phyloP scores from a whole-genome alignment of 108 stramenopile species.

The Schizochytrium sp. region DNA sequence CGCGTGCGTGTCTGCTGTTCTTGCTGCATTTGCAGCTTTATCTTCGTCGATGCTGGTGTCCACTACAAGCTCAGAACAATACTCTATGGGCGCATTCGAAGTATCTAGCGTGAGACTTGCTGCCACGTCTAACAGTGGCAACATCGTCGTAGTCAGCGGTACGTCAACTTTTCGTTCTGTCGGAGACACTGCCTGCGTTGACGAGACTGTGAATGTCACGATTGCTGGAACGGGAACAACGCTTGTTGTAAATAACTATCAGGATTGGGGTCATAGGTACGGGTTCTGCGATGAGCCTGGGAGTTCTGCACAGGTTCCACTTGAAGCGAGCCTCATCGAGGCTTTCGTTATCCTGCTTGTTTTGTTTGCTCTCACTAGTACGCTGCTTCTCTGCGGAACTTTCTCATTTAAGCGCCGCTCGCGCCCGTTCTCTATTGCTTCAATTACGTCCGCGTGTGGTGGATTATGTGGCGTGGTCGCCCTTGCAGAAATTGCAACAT shows the following conservation, averaged over 20 bases:
- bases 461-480: not conserved
- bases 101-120: constrained; percentile 8
- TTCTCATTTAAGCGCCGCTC: constrained; percentile 24
- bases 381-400: not conserved
- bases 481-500: not conserved
- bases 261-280: constrained; percentile 10
- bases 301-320: not conserved
- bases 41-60: constrained; percentile 4
- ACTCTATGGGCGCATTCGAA: constrained; percentile 18
- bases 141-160: not conserved
- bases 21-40: not conserved
- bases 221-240: not conserved
- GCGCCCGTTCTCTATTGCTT: constrained; percentile 21
- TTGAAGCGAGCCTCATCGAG: not conserved
- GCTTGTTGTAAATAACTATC: not conserved
- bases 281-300: constrained; percentile 29
- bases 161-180: constrained; percentile 6
- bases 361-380: not conserved
- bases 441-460: not conserved
- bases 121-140: not conserved
- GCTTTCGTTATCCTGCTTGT: not conserved
- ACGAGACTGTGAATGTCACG: not conserved
- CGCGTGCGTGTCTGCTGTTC: constrained; percentile 32
- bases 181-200: constrained; percentile 14
- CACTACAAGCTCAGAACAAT: not conserved